Evolutionary conservation across 495 filamentous ascomycete species (phyloP), one percentile per base, ranked within the genome.

Genomic region (Penicillium malachiteum): DNA sequence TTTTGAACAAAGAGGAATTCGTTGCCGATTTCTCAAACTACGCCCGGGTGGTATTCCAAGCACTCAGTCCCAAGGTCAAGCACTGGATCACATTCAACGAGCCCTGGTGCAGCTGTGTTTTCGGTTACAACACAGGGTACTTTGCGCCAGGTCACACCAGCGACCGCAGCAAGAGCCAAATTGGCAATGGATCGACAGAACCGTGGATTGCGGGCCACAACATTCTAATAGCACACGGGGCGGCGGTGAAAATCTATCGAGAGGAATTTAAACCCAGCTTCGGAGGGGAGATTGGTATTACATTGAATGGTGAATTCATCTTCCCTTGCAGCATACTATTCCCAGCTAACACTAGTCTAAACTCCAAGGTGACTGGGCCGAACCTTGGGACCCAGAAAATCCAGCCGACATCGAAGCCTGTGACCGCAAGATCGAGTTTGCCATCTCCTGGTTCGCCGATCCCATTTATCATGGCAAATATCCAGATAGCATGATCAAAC

Each of bases 381-480:
- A 82, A 34, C 80, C 80, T 21, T 81, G 76, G 72, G 75, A 83
- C 44, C 71, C 80, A 3, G 68, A 71, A 31, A 76, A 79, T 46
- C 74, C 76, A 2, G 65, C 65, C 3, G 80, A 82, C 54, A 60
- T 78, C 8, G 80, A 78, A 64, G 80, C 80, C 26, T 73, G 70
- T 45, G 71, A 77, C 49, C 74, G 80, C 47, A 79, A 76, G 58
- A 75, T 81, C 51, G 80, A 82, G 52, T 79, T 83, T 49, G 76
- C 79, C 10, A 81, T 82, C 56, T 79, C 79, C 26, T 81, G 80
- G 78, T 82, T 82, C 60, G 87, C 83, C 26, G 88, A 92, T 70
- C 87, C 87, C 35, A 81, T 91, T 65, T 90, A 90, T 74, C 79
- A 82, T 21, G 87, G 88, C 52, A 82, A 86, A 62, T 91, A 91